Percentiles rank a stretch among this genome's conserved stretches.
phyloP scores from a whole-genome alignment of 108 stramenopile genomes.

The Pinguiococcus pyrenoidosus region DNA sequence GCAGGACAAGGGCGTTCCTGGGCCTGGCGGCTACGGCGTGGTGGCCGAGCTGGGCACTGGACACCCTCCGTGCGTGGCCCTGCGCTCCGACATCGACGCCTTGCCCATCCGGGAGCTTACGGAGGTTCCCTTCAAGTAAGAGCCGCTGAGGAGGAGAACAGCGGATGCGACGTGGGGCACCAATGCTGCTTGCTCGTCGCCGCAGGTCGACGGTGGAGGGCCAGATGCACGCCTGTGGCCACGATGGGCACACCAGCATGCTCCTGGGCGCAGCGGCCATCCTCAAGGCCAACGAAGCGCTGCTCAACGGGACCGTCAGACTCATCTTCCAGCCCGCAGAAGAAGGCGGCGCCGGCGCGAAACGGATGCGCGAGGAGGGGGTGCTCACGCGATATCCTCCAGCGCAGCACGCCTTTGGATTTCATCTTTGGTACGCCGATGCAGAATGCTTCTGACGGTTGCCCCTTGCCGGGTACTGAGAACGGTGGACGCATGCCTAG shows the following conservation, averaged over 20 bases:
- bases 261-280: constrained; percentile 62
- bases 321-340: constrained; percentile 82
- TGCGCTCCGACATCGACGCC: constrained; percentile 88
- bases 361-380: constrained; percentile 75
- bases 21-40: no score
- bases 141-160: no score
- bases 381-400: constrained; percentile 40
- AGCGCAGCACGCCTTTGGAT: constrained; percentile 58
- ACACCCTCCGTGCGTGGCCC: no score
- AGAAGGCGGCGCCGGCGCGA: constrained; percentile 74
- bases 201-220: constrained; percentile 42
- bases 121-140: constrained; percentile 33
- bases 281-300: constrained; percentile 29
- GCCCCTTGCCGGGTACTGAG: no score
- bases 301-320: constrained; percentile 54
- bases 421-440: constrained; percentile 75
- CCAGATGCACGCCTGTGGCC: constrained; percentile 85
- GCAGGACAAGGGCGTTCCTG: no score
- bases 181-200: no score
- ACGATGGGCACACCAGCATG: constrained; percentile 80
- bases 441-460: no score
- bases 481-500: no score
- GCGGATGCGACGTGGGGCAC: no score
- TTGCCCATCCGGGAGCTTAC: constrained; percentile 65
- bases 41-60: no score